These are phyloP conservation scores for Seiridium unicorne DNA, from an alignment of 2,329 filamentous ascomycete species.

Conservation along the genomic window DNA sequence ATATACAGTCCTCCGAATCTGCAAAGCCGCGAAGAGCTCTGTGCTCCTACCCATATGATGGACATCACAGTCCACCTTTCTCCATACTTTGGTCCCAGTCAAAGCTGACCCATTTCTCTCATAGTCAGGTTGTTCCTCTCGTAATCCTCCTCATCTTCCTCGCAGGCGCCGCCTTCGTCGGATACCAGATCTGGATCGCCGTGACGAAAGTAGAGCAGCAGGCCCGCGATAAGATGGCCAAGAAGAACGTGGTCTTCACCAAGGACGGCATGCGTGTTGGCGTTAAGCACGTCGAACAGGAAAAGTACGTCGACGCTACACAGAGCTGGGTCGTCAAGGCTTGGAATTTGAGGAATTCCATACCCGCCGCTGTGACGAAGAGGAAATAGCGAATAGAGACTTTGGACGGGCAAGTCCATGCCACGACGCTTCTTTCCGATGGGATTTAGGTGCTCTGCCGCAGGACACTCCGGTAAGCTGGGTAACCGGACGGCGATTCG, in stretches of 20 bases:
- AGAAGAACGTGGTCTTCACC: slow-evolving; percentile 72
- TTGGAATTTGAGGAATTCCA: slow-evolving; percentile 50
- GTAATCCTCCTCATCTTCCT: slow-evolving; percentile 61
- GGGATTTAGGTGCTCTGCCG: too few relatives aligned
- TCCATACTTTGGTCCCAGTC: neutral
- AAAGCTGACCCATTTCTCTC: neutral
- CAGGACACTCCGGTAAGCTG: too few relatives aligned
- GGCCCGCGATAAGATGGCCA: slow-evolving; percentile 68
- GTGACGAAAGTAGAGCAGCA: slow-evolving; percentile 63
- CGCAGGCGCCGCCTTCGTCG: slow-evolving; percentile 59
- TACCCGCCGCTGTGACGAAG: slow-evolving; percentile 5
- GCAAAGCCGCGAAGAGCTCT: too few relatives aligned
- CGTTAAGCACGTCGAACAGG: slow-evolving; percentile 64
- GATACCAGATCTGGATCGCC: slow-evolving; percentile 72
- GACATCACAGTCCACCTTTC: neutral
- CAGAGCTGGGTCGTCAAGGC: slow-evolving; percentile 68
- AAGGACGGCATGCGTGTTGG: slow-evolving; percentile 73
- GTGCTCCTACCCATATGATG: neutral
- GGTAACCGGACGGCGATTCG: too few relatives aligned
- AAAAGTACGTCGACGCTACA: slow-evolving; percentile 72
- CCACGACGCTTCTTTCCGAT: too few relatives aligned
- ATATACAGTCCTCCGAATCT: too few relatives aligned
- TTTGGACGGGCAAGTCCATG: too few relatives aligned
- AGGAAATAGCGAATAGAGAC: neutral
- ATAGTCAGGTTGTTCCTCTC: slow-evolving; percentile 65